A percentile compares a stretch with the other conserved stretches of the same genome.
These are phyloP conservation scores for Butyriboletus loyo DNA, from an alignment of 768 basidiomycete genomes.

Conservation along the genomic window DNA sequence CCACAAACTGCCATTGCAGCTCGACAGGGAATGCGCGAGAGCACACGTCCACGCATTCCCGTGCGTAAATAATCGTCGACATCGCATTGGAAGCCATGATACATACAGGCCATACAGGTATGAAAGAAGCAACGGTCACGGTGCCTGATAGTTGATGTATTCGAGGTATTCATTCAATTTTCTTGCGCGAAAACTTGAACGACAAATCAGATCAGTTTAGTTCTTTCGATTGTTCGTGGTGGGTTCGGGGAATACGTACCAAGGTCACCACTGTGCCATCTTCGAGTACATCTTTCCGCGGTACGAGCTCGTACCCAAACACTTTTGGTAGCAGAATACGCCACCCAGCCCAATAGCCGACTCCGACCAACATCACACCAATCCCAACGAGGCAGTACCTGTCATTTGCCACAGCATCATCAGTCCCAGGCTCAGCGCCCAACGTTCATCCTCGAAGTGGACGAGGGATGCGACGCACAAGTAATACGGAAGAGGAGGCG, in stretches of 20 bases:
- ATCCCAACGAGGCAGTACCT: constrained; percentile 56
- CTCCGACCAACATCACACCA: constrained; percentile 41
- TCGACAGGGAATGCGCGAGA: not conserved
- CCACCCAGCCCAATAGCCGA: constrained; percentile 55
- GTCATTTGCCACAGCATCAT: not conserved
- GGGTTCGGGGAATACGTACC: constrained; percentile 30
- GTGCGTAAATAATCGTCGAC: not conserved
- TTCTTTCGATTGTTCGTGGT: too few relatives aligned
- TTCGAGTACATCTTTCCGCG: constrained; percentile 43
- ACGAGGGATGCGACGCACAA: constrained; percentile 39
- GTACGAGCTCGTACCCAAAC: constrained; percentile 47
- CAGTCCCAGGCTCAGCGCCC: constrained; percentile 14
- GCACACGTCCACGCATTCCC: not conserved
- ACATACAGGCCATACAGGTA: not conserved
- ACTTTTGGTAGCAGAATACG: constrained; percentile 45
- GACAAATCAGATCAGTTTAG: not conserved
- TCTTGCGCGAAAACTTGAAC: constrained; percentile 11
- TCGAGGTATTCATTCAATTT: not conserved
- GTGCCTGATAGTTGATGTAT: not conserved
- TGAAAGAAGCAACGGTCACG: not conserved
- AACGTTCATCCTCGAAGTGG: too few relatives aligned
- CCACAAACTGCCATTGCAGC: too few relatives aligned
- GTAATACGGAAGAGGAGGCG: constrained; percentile 61
- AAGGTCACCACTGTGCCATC: constrained; percentile 55
- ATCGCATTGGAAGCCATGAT: not conserved